Base-by-base conservation (phyloP, 768 basidiomycete genomes). In the Lanmaoa pseudosensibilis region DNA sequence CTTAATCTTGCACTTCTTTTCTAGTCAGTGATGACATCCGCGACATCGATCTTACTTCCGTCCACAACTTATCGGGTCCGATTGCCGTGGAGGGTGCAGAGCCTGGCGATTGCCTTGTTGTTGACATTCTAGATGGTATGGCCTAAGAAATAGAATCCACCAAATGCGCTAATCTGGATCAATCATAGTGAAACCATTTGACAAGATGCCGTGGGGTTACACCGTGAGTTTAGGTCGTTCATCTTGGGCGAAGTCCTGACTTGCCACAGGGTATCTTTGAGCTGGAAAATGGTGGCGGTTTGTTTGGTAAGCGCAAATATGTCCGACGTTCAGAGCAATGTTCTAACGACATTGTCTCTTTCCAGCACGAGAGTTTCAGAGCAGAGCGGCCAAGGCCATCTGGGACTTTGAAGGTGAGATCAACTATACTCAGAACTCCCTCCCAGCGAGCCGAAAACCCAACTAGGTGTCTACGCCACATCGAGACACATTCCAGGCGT, bases 161-260 rank as follows among this genome's bases (percentile, higher is more conserved):
- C 9, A 18, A 45, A 8, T 2, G 54, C 8, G 6, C 45, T 57
- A 10, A 37, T n/a, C 4, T 11, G 30, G 25, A 15, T 23, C 2
- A 15, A 51, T 34, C 53, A 23, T 46, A 87, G 87, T 87, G 50
- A 75, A 73, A 36, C 83, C 85, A 10, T 87, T 87, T 57, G 85
- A 86, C 39, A 80, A 87, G 65, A 86, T 87, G 87, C 87, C 87
- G 0, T 92, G 88, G 89, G 89, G 89, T 0, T 90, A 89, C 65
- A 88, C 87, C 1, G 84, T 84, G 50, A 41, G 76, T 50, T 27
- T 25, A 9, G 32, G 13, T 32, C 11, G 9, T 30, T 36, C 25
- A 21, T 37, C 25, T 25, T 12, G 11, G n/a, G 18, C 15, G 21
- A 30, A 18, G 11, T 2, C 5, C 52, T 46, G 40, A 55, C 37